Evolutionary conservation across 441 rosid genomes (phyloP).

Genomic region (Viola pubescens): DNA sequence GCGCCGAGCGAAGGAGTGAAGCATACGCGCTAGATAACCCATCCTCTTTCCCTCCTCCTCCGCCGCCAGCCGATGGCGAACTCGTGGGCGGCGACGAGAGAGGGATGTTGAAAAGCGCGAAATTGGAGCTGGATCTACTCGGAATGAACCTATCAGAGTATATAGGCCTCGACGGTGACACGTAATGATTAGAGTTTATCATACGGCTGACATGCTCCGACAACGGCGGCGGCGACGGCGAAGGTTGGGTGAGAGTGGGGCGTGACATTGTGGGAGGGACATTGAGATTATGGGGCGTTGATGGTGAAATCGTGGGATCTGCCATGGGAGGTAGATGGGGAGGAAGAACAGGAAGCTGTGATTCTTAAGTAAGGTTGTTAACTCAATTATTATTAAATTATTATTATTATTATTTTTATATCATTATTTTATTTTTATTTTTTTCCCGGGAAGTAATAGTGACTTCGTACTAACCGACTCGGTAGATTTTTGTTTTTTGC

Average conservation of each 20-base stretch:
- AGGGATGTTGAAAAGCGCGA: constrained; percentile 62
- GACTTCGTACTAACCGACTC: neutral
- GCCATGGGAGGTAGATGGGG: constrained; percentile 31
- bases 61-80: constrained; percentile 20
- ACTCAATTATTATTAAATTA: too few relatives aligned
- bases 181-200: constrained; percentile 55
- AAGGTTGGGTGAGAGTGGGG: constrained; percentile 21
- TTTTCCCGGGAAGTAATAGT: constrained; percentile 24
- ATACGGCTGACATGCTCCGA: constrained; percentile 47
- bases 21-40: constrained; percentile 52
- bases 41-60: constrained; percentile 49
- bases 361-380: neutral
- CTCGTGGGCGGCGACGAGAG: constrained; percentile 20
- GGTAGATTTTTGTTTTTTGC: too few relatives aligned
- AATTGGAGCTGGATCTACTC: constrained; percentile 87
- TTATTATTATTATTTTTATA: neutral
- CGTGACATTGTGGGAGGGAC: constrained; percentile 28
- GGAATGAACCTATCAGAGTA: constrained; percentile 90
- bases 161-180: constrained; percentile 71
- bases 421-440: neutral
- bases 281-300: neutral
- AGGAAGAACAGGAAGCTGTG: constrained; percentile 4
- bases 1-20: constrained; percentile 54
- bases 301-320: constrained; percentile 29
- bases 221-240: constrained; percentile 19